A percentile compares a stretch with the other conserved stretches of the same genome.
Conservation (phyloP, 139 green algal species). For the Volvox reticuliferus region DNA sequence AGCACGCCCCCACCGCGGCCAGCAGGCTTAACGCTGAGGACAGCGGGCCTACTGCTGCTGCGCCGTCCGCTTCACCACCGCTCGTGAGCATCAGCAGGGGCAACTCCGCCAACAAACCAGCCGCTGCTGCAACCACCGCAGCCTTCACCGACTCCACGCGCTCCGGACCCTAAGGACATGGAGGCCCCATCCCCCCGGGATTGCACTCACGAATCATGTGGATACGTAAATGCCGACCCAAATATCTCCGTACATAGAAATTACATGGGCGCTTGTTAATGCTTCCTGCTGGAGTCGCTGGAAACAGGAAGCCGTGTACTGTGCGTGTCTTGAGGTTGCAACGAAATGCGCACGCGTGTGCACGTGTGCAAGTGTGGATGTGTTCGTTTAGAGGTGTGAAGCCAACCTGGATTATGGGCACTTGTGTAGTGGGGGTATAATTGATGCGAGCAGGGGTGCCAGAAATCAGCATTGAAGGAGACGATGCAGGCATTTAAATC, state of each 20-base stretch:
- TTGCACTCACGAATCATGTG: not conserved
- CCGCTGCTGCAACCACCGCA: conserved; percentile 58
- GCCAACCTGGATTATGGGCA: not conserved
- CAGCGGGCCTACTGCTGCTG: not conserved
- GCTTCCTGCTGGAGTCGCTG: not conserved
- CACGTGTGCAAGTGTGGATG: too few species aligned
- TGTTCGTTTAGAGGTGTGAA: too few species aligned
- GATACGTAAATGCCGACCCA: not conserved
- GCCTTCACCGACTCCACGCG: conserved; percentile 75
- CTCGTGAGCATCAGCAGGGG: conserved; percentile 57
- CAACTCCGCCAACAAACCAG: conserved; percentile 58
- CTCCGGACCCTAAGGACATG: conserved; percentile 63
- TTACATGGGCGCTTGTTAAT: not conserved
- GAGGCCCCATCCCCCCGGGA: not conserved
- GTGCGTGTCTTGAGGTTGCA: not conserved
- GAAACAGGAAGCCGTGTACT: not conserved
- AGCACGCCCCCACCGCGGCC: conserved; percentile 43
- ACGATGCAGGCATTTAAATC: not conserved
- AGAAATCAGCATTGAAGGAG: not conserved
- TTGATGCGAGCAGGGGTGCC: not conserved
- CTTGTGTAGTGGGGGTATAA: not conserved
- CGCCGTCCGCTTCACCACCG: not conserved
- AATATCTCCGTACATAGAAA: not conserved
- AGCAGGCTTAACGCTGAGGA: conserved; percentile 46
- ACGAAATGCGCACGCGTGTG: too few species aligned